These are phyloP conservation scores for Trichoderma sp. DNA, from an alignment of 2,329 filamentous ascomycete species.

Conservation along the genomic window DNA sequence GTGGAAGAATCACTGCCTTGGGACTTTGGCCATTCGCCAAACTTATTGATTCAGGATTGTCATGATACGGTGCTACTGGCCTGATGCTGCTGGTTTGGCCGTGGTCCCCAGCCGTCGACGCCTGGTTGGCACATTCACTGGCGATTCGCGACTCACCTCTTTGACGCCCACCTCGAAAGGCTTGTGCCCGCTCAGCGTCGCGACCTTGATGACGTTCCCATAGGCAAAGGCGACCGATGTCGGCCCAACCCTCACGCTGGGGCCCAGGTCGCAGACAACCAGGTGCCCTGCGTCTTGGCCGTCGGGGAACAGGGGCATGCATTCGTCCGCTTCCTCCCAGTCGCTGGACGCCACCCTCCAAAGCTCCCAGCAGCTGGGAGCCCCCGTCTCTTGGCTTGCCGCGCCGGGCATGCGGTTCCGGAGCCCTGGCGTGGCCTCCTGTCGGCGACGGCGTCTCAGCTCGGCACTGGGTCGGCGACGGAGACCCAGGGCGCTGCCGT, in stretches of 20 bases:
- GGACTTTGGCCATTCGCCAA: too few relatives aligned
- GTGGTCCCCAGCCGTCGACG: conserved; percentile 42
- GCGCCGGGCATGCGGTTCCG: conserved; percentile 39
- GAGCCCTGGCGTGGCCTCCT: conserved; percentile 32
- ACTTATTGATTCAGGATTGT: too few relatives aligned
- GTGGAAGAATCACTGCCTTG: too few relatives aligned
- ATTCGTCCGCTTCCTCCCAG: conserved; percentile 50
- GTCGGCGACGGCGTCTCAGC: conserved; percentile 26
- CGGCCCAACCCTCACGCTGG: conserved; percentile 63
- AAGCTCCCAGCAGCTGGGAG: conserved; percentile 53
- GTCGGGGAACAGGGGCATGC: conserved; percentile 47
- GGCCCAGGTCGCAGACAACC: conserved; percentile 67
- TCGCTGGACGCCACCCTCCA: conserved; percentile 56
- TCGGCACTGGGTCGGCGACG: conserved; percentile 47
- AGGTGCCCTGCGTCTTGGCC: conserved; percentile 54
- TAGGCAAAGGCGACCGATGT: conserved; percentile 69
- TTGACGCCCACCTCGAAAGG: conserved; percentile 55
- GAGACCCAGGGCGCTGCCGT: conserved; percentile 65
- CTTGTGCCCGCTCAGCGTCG: conserved; percentile 65
- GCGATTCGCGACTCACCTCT: conserved; percentile 37
- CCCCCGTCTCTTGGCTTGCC: conserved; percentile 31
- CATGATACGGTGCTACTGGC: conserved; percentile 22
- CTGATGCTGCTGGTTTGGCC: conserved; percentile 34
- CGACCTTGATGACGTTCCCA: conserved; percentile 72
- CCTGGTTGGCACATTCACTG: conserved; percentile 44